Evolutionary conservation across 1,284 basidiomycete genomes (phyloP), one percentile per base, ranked within the genome.

Genomic region (Trichosporon inkin): DNA sequence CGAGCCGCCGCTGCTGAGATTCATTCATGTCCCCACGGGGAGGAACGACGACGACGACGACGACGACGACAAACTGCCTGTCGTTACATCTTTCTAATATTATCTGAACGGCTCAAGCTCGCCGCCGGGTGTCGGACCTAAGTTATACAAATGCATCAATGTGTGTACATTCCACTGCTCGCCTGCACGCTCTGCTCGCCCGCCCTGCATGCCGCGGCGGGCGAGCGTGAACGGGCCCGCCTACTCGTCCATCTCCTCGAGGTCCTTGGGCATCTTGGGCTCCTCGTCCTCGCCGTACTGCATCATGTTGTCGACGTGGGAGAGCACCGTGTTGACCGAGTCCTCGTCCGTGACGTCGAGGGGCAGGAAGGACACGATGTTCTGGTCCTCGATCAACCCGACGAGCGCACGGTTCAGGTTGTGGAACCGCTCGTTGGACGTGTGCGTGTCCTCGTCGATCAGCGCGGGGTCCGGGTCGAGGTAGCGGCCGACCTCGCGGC

Each of bases 291-390:
- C 91, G 49, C 91, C 92, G 69, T 94, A 97, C 76, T 97, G 94
- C 85, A 98, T 91, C 63, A 92, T 88, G 71, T 94, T 94, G 80
- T 99, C 96, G 61, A 99, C 89, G 75, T 98, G 93, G 72, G 91
- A 93, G 54, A 99, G 83, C 13, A 98, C 86, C 1, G 85, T 87
- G 71, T 92, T 90, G 53, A 99, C 82, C 10, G 90, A 93, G 69
- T 97, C 92, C 55, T 94, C 86, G 64, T 86, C 85, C 2, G 91
- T 88, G 54, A 97, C 85, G 78, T 99, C 92, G 47, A 99, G 83
- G 1, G 96, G 94, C 39, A 99, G 80, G 82, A 99, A 99, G 1
- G 92, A 93, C 5, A 99, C 96, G 59, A 99, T 85, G 53, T 94
- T 95, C 76, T 98, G 94, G 74, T 99, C 96, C 76, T 98, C 93